Evolutionary conservation across 345 rosid genomes (phyloP).

Genomic region (Dipteronia sinensis): DNA sequence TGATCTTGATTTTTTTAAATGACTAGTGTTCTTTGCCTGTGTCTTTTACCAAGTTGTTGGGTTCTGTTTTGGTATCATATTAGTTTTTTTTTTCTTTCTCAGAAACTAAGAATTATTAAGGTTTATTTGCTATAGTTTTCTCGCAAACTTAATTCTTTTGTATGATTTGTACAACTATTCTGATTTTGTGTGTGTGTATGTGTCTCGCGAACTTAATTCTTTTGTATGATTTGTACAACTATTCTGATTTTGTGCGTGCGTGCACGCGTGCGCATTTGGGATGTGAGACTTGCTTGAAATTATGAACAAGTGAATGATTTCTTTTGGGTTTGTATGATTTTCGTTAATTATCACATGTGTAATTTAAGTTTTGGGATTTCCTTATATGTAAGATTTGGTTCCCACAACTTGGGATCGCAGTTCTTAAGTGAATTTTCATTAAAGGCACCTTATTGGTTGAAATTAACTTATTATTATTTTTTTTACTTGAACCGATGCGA

Average conservation of each 20-base stretch:
- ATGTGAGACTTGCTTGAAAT: not conserved
- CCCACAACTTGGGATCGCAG: not conserved
- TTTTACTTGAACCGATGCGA: slow-evolving; percentile 15
- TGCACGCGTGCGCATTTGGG: too few relatives aligned
- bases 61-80: not conserved
- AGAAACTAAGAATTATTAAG: too few relatives aligned
- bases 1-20: not conserved
- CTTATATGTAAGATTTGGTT: not conserved
- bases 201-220: not conserved
- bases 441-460: not conserved
- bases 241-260: not conserved
- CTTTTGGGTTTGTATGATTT: not conserved
- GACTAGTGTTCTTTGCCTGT: not conserved
- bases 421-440: too few relatives aligned
- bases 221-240: not conserved
- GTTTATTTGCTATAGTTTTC: too few relatives aligned
- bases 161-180: not conserved
- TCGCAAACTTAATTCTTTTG: too few relatives aligned
- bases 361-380: not conserved
- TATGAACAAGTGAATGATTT: not conserved
- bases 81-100: not conserved
- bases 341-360: not conserved
- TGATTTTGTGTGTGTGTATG: too few relatives aligned
- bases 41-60: not conserved
- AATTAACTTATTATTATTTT: not conserved